Conservation (phyloP, 1,139 yeast species). For the Groenewaldozyma sp. region DNA sequence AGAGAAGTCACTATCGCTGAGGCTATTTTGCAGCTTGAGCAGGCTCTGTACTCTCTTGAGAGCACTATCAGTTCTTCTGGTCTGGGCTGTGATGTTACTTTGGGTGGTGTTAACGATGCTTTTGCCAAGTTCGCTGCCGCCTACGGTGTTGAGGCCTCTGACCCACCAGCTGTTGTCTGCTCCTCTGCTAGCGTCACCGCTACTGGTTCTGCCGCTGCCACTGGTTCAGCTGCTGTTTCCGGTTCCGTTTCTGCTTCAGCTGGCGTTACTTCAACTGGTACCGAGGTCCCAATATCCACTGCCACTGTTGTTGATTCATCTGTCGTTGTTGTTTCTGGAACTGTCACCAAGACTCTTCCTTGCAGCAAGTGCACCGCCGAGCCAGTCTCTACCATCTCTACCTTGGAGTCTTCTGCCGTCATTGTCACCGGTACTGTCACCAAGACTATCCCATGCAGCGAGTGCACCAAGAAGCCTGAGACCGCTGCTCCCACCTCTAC, state of each 20-base stretch:
- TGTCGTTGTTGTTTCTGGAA: not conserved
- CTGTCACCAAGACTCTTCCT: slow-evolving; percentile 1
- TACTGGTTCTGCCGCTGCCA: too few species aligned
- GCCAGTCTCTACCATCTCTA: not conserved
- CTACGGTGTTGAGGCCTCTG: too few species aligned
- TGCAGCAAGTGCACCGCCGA: slow-evolving; percentile 4
- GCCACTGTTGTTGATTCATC: slow-evolving; percentile 1
- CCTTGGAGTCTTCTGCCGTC: not conserved
- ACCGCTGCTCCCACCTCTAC: too few species aligned
- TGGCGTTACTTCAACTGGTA: slow-evolving; percentile 3
- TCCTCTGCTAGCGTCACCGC: too few species aligned
- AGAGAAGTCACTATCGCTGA: not conserved
- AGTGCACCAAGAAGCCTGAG: not conserved
- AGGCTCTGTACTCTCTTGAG: not conserved
- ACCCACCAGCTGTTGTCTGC: too few species aligned
- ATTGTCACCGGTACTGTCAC: not conserved
- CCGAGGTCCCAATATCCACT: slow-evolving; percentile 1
- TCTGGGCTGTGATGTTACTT: slow-evolving; percentile 1
- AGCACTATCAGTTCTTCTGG: not conserved
- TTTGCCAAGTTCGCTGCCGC: too few species aligned
- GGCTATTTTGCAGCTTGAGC: not conserved
- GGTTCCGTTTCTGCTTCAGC: slow-evolving; percentile 3
- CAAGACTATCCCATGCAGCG: slow-evolving; percentile 2
- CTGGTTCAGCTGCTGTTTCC: slow-evolving; percentile 3
- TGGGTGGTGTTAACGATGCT: slow-evolving; percentile 2